Base-by-base conservation (phyloP, 2,329 filamentous ascomycete species). In the Fusarium fracticaudum region DNA sequence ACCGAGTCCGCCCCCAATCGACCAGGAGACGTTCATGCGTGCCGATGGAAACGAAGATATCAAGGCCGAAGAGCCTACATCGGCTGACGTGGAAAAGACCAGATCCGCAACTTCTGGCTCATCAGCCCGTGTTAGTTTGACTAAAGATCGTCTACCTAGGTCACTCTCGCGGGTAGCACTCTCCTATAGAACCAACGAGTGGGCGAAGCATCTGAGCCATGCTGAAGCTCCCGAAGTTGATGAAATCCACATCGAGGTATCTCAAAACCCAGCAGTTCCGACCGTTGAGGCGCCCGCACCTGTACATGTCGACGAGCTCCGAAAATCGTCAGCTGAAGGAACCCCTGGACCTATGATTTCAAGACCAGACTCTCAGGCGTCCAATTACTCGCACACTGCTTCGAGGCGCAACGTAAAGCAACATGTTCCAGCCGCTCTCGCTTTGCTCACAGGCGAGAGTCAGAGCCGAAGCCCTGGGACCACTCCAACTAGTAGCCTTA, bases 121-220 rank as follows among this genome's bases (percentile, higher is more conserved):
- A 5, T 87, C 88, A 6, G 82, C 84, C 20, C 81, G 84, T 13
- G 82, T 81, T 22, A 88, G 83, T 53, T 81, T 93, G 67, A 91
- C 88, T 10, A 88, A 87, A 71, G 90, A 91, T 8, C 87, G 87
- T 17, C 87, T 97, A 15, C 93, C 94, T 1, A 85, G 87, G n/a
- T 90, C 90, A 18, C 83, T 95, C 40, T 96, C 95, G 3, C 92
- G 90, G 69, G 89, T 97, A 14, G 92, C 95, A 4, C 86, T 94
- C 80, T 93, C 93, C 0, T 97, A 96, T 79, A 90, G 96, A 65
- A 98, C 95, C 4, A 97, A 97, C 74, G 96, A 98, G 83, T 98
- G 96, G 96, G 94, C 95, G 0, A 98, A 98, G 81, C 94, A 98
- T 81, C 86, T 98, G 17, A 91, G 91, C 72, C 85, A 89, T 47